Base-by-base conservation (phyloP, 257 asterid genomes). In the Plectranthus barbatus region DNA sequence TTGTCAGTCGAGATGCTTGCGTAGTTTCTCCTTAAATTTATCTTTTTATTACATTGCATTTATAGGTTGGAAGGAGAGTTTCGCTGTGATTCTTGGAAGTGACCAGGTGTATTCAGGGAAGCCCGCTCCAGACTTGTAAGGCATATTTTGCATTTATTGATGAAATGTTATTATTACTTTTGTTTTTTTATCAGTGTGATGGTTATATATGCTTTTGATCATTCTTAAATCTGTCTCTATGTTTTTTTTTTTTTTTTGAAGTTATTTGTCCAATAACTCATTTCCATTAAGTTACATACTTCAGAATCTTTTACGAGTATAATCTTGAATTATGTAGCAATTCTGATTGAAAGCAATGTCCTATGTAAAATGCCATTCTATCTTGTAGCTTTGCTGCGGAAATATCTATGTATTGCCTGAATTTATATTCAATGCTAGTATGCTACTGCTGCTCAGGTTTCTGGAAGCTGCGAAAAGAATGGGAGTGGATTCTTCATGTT, bases 61-160 rank as follows among this genome's bases (percentile, higher is more conserved):
- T 49, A 54, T 64, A 91, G 98, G 96, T 54, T 91, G 98, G 98
- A 86, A 72, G 79, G 91, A 91, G 62, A 48, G 62, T 20, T 91
- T 91, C 74, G n/a, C 67, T 1, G 81, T 79, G 60, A 83, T 91
- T 75, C 86, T 91, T 59, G 96, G 96, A 62, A 84, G 94, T 77
- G 95, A 91, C 47, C 81, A 91, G 64, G 98, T 91, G 69, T 74
- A 81, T 70, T 75, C 89, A 73, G 98, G 98, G 69, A 91, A 91
- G 73, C 98, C 98, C 9, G 72, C 94, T 42, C 98, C 98, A 49
- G 95, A 91, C 72, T 59, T 91, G 98, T 88, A 80, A 81, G 90
- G 39, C 19, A 48, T 42, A 23, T 72, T 61, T 64, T 52, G 59
- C 24, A 20, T 31, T 37, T 50, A 23, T 36, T 20, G 18, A 2